A percentile compares a stretch with the other conserved stretches of the same genome.
Evolutionary conservation across 352 stramenopile genomes (phyloP).

Genomic region (Nothophytophthora sp.): DNA sequence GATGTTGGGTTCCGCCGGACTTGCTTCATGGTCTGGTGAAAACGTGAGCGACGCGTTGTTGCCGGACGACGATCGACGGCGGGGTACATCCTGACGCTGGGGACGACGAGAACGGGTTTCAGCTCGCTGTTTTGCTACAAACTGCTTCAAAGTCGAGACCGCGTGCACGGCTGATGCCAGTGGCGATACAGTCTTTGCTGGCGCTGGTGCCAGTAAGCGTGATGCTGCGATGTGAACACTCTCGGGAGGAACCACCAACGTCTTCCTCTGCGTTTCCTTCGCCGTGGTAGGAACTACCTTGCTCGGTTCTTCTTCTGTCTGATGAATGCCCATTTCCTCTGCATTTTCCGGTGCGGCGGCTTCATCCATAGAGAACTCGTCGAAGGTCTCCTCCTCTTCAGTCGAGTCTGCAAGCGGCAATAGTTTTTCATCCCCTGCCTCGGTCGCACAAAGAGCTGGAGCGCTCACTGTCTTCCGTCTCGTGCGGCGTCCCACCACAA

Average conservation of each 20-base stretch:
- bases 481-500: neutral
- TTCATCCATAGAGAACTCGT: constrained; percentile 30
- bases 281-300: neutral
- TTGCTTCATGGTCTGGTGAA: neutral
- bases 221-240: neutral
- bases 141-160: constrained; percentile 28
- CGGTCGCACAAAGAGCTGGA: neutral
- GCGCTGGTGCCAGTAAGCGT: neutral
- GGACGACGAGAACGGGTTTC: constrained; percentile 4
- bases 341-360: constrained; percentile 19
- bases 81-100: constrained; percentile 14
- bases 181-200: neutral
- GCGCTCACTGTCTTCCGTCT: neutral
- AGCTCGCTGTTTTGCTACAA: constrained; percentile 24
- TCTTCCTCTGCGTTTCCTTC: neutral
- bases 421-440: neutral
- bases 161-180: constrained; percentile 3
- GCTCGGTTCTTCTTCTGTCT: constrained; percentile 6
- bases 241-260: neutral
- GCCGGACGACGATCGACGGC: no score
- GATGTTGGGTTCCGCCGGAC: neutral
- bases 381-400: constrained; percentile 31
- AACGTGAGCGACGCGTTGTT: constrained; percentile 2
- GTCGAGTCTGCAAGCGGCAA: neutral
- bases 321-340: neutral